Percentiles rank a stretch among this genome's conserved stretches.
phyloP scores from a whole-genome alignment of 1,284 basidiomycete genomes.

The Ceratobasidium sp. region DNA sequence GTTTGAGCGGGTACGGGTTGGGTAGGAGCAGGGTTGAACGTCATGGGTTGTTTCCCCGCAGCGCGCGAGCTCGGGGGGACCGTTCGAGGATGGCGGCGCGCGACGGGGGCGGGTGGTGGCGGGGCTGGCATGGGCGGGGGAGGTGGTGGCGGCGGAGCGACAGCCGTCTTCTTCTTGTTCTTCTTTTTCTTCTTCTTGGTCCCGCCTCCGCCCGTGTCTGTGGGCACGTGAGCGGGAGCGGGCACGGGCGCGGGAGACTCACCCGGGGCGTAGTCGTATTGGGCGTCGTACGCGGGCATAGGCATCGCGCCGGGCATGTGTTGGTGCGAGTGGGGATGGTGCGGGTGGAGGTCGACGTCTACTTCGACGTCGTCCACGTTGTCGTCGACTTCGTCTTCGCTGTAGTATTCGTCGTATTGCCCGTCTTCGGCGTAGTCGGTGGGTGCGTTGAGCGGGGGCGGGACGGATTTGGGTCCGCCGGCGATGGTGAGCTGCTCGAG shows the following conservation, averaged over 20 bases:
- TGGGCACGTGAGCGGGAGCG: conserved; percentile 26
- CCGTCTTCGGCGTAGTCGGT: conserved; percentile 49
- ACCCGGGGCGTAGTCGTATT: conserved; percentile 30
- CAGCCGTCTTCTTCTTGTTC: conserved; percentile 55
- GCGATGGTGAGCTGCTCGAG: conserved; percentile 68
- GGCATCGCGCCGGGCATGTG: neutral
- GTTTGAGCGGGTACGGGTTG: conserved; percentile 55
- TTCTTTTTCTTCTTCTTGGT: conserved; percentile 57
- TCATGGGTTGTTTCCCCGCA: conserved; percentile 83
- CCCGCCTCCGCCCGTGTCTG: conserved; percentile 30
- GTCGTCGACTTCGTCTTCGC: conserved; percentile 64
- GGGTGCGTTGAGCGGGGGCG: conserved; percentile 51
- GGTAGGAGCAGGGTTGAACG: conserved; percentile 59
- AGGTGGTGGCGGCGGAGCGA: conserved; percentile 51
- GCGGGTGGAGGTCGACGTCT: conserved; percentile 52
- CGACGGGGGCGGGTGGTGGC: conserved; percentile 54
- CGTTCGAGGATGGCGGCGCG: conserved; percentile 54
- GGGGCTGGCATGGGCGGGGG: conserved; percentile 51
- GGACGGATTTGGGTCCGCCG: conserved; percentile 54
- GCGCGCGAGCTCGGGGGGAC: conserved; percentile 72
- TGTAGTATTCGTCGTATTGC: conserved; percentile 63
- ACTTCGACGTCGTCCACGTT: conserved; percentile 61
- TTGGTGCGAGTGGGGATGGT: conserved; percentile 49
- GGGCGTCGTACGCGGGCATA: conserved; percentile 44
- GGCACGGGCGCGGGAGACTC: conserved; percentile 26